Percentiles rank a stretch among this genome's conserved stretches.
These are phyloP conservation scores for Blastomyces parvus DNA, from an alignment of 2,329 filamentous ascomycete genomes.

Conservation along the genomic window DNA sequence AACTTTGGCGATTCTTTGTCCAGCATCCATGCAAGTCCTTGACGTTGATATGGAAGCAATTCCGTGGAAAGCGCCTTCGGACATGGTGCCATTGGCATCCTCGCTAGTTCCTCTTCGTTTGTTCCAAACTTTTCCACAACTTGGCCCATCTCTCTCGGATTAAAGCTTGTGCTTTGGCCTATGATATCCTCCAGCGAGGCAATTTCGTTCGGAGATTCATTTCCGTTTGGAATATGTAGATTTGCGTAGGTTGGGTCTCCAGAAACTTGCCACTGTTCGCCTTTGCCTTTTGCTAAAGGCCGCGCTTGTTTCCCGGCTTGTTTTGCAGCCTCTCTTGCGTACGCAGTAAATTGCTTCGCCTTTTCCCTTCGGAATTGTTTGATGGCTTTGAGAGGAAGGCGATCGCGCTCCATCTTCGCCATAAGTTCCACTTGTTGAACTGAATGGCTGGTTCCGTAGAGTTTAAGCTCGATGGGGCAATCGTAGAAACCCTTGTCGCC, in stretches of 20 bases:
- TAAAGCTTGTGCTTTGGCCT: constrained; percentile 56
- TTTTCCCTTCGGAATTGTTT: constrained; percentile 47
- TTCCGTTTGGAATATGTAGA: constrained; percentile 25
- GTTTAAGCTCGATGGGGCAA: constrained; percentile 58
- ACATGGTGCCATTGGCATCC: constrained; percentile 63
- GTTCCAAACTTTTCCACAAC: constrained; percentile 61
- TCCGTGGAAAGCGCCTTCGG: constrained; percentile 55
- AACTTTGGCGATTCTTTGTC: constrained; percentile 62
- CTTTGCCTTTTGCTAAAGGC: constrained; percentile 21
- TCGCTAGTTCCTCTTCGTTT: constrained; percentile 58
- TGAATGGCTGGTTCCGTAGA: constrained; percentile 59
- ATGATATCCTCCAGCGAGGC: constrained; percentile 55
- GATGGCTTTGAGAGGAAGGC: constrained; percentile 47
- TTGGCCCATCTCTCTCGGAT: constrained; percentile 54
- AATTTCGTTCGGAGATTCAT: constrained; percentile 16
- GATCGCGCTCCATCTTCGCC: constrained; percentile 53
- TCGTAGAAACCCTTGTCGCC: constrained; percentile 59
- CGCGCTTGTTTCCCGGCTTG: constrained; percentile 26
- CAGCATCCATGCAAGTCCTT: constrained; percentile 74
- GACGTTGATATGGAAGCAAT: constrained; percentile 67
- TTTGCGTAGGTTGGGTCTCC: constrained; percentile 28
- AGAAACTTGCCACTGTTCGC: constrained; percentile 20
- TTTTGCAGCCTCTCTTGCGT: constrained; percentile 42
- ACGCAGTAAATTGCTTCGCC: constrained; percentile 35
- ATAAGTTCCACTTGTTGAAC: constrained; percentile 47